Evolutionary conservation across 805 yeast genomes (phyloP).

Genomic region (Ogataea haglerorum): DNA sequence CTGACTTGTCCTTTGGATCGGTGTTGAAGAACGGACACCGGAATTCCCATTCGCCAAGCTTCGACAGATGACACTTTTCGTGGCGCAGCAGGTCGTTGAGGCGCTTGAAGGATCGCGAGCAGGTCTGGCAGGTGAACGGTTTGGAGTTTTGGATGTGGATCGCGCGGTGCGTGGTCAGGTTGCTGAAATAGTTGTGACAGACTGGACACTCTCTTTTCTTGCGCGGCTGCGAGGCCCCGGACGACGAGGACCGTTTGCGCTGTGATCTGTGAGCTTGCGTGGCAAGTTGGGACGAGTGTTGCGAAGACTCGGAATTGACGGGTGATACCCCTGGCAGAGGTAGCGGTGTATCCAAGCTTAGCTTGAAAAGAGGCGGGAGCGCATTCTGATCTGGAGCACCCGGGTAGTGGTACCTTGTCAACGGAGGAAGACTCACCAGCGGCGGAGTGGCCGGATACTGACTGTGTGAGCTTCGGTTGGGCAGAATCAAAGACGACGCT

Average conservation of each 20-base stretch:
- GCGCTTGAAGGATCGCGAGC: constrained; percentile 83
- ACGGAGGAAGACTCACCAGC: constrained; percentile 6
- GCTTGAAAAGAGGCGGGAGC: constrained; percentile 26
- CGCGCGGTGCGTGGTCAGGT: constrained; percentile 78
- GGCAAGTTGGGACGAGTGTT: not conserved
- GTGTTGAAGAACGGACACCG: constrained; percentile 73
- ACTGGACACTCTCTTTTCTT: constrained; percentile 37
- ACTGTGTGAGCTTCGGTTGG: constrained; percentile 13
- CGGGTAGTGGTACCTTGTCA: not conserved
- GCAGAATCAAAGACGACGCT: constrained; percentile 15
- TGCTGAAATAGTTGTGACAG: constrained; percentile 55
- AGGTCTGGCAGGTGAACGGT: constrained; percentile 74
- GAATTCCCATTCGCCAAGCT: constrained; percentile 62
- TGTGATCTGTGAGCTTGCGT: not conserved
- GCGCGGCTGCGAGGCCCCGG: constrained; percentile 22
- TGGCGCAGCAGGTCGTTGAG: constrained; percentile 86
- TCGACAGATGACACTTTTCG: constrained; percentile 81
- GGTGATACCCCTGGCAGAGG: not conserved
- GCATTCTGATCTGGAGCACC: not conserved
- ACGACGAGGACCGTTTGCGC: constrained; percentile 5
- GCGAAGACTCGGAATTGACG: constrained; percentile 2
- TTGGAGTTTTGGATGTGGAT: constrained; percentile 73
- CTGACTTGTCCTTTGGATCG: constrained; percentile 25
- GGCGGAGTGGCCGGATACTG: constrained; percentile 2
- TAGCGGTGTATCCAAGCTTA: constrained; percentile 19